Evolutionary conservation across 1,284 basidiomycete species (phyloP), one percentile per base, ranked within the genome.

Genomic region (Cystobasidium slooffiae): DNA sequence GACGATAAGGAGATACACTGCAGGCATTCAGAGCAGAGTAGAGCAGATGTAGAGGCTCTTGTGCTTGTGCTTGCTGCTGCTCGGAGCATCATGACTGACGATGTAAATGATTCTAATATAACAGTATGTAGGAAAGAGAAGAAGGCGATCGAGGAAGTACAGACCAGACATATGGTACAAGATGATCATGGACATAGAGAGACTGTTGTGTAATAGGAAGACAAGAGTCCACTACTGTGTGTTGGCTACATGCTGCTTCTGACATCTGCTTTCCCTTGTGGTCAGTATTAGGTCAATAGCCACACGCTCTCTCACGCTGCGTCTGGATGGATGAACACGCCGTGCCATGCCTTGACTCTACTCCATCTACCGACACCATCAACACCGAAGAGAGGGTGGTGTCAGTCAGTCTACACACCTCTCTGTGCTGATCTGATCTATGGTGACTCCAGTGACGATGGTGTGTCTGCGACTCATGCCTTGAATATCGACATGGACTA

Each of bases 401-500:
- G 12, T n/a, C 14, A 49, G 46, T 12, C n/a, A 53, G 3, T 10
- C n/a, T 53, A 22, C 20, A 24, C 52, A 1, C n/a, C 52, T 20
- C 24, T 18, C n/a, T 6, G 14, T n/a, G 52, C n/a, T 20, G 52
- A 9, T 14, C 51, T 53, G 20, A 24, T 39, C 39, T n/a, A 59
- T 59, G 56, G 56, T 59, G 37, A 59, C 56, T 18, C 56, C 56
- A 43, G 43, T 43, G 43, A 39, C 56, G 39, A 59, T 59, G 56
- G 56, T 59, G 56, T 59, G 56, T 59, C 14, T 52, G 51, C 51
- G 16, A 6, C n/a, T 10, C 7, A 6, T 52, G 51, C 51, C 6
- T 52, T 47, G 46, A 8, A 8, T 12, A 12, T 52, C 16, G 16
- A 12, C 51, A 18, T 20, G 9, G 18, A 8, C 46, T 18, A 47